These are phyloP conservation scores for Starmerella tilneyi DNA, from an alignment of 805 yeast genomes.

Conservation along the genomic window DNA sequence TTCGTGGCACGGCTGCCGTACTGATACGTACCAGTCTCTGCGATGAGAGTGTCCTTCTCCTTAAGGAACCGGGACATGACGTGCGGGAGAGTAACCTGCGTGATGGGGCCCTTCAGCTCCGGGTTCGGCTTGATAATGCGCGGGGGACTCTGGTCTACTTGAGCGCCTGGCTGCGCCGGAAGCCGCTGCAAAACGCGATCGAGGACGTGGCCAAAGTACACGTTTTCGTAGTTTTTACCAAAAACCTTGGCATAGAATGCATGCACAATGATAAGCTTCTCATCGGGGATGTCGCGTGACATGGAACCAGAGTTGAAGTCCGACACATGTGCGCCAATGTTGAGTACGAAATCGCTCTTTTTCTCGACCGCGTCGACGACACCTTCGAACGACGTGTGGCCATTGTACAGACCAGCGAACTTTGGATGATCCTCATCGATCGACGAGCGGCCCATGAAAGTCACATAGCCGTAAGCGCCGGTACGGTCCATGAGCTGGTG, in stretches of 20 bases:
- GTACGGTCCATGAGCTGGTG: slow-evolving; percentile 43
- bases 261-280: slow-evolving; percentile 41
- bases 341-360: slow-evolving; percentile 54
- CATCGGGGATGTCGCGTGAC: slow-evolving; percentile 39
- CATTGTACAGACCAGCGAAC: slow-evolving; percentile 66
- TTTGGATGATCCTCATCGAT: slow-evolving; percentile 58
- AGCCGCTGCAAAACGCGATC: slow-evolving; percentile 35
- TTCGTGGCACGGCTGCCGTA: slow-evolving; percentile 62
- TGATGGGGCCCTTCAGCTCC: slow-evolving; percentile 34
- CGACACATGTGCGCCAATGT: slow-evolving; percentile 56
- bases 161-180: slow-evolving; percentile 28
- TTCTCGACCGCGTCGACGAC: slow-evolving; percentile 41
- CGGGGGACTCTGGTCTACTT: slow-evolving; percentile 22
- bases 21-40: slow-evolving; percentile 76
- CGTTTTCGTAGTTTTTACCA: slow-evolving; percentile 34
- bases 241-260: slow-evolving; percentile 45
- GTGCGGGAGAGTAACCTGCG: slow-evolving; percentile 31
- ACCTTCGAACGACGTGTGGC: slow-evolving; percentile 43
- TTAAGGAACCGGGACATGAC: slow-evolving; percentile 38
- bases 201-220: slow-evolving; percentile 44
- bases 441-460: slow-evolving; percentile 61
- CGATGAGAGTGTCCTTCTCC: slow-evolving; percentile 60
- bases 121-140: slow-evolving; percentile 24
- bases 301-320: slow-evolving; percentile 65
- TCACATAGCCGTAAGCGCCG: slow-evolving; percentile 46